Conservation (phyloP, 2,329 filamentous ascomycete species). For the Sarocladium oryzae region DNA sequence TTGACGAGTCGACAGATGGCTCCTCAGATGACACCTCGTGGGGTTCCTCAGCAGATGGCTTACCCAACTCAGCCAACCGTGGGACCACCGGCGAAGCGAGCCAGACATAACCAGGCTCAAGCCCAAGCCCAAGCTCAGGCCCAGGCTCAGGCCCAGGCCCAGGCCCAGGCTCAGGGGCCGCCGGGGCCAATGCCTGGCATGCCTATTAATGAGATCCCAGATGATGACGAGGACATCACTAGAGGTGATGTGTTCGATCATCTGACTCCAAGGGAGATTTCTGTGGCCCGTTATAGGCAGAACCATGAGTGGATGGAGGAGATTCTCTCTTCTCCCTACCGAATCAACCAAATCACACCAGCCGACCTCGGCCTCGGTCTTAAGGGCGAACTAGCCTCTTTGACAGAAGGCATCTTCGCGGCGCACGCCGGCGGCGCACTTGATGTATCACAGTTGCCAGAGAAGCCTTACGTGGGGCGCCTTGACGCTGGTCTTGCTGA, state of each 20-base stretch:
- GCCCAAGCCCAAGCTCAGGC: slow-evolving; percentile 12
- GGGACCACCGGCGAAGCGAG: slow-evolving; percentile 50
- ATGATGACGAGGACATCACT: slow-evolving; percentile 86
- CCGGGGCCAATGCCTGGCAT: slow-evolving; percentile 14
- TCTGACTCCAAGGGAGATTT: slow-evolving; percentile 83
- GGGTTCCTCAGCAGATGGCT: slow-evolving; percentile 54
- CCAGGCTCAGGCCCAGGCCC: slow-evolving; percentile 13
- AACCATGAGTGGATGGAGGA: slow-evolving; percentile 99
- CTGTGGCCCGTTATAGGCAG: slow-evolving; percentile 78
- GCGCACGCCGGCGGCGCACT: slow-evolving; percentile 36
- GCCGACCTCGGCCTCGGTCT: slow-evolving; percentile 81
- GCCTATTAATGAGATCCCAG: slow-evolving; percentile 43
- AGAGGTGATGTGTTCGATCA: slow-evolving; percentile 86
- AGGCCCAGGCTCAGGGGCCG: slow-evolving; percentile 21
- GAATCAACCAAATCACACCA: slow-evolving; percentile 76
- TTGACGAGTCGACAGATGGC: slow-evolving; percentile 40
- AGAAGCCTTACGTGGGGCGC: slow-evolving; percentile 54
- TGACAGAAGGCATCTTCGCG: slow-evolving; percentile 84
- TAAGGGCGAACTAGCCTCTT: slow-evolving; percentile 70
- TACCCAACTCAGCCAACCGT: slow-evolving; percentile 48
- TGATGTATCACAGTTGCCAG: slow-evolving; percentile 40
- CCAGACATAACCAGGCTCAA: slow-evolving; percentile 30
- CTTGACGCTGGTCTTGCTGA: slow-evolving; percentile 72
- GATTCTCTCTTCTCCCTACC: slow-evolving; percentile 83
- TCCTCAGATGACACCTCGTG: slow-evolving; percentile 36